Base-by-base conservation (phyloP, 1,284 basidiomycete species). In the Melampsora larici-populina region DNA sequence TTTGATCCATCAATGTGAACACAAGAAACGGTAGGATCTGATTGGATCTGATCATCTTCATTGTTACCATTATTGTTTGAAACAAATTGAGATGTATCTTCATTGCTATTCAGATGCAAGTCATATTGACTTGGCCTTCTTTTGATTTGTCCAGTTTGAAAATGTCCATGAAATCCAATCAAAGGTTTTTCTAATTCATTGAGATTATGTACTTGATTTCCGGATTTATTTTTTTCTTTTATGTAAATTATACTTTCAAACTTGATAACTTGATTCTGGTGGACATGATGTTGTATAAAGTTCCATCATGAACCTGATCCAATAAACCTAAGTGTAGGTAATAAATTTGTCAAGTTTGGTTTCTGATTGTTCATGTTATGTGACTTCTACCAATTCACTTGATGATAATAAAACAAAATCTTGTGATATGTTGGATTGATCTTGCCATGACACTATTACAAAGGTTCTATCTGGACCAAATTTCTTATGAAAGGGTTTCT, bases 401-500 rank as follows among this genome's bases (percentile, higher is more conserved):
- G 29, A 43, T 36, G 55, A 67, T 21, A 43, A 36, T 1, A 49
- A 8, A 49, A 70, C 66, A 48, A 77, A 77, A 7, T 64, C 62
- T 68, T 49, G 29, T 17, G 70, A 36, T 18, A 67, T 77, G 26
- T 48, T 62, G n/a, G 74, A 67, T 64, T 77, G 74, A 62, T 77
- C 74, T 77, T 77, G 74, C 74, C 74, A 77, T 33, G 74, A 67
- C 24, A 77, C 74, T n/a, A 77, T 77, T 24, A 77, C 60, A 9
- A 70, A 63, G 21, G 67, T 46, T 36, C 58, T 67, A 36, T 68
- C 29, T 17, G 74, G 74, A 51, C 70, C 31, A 31, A 58, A 66
- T 77, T 17, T 43, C 3, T 36, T 8, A 36, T 24, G 21, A n/a
- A n/a, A n/a, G 29, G 64, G 31, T 46, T 26, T 18, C n/a, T n/a